Percentiles rank a stretch among this genome's conserved stretches.
Conservation (phyloP, 2,329 filamentous ascomycete genomes). For the Davidsoniella eucalypti region DNA sequence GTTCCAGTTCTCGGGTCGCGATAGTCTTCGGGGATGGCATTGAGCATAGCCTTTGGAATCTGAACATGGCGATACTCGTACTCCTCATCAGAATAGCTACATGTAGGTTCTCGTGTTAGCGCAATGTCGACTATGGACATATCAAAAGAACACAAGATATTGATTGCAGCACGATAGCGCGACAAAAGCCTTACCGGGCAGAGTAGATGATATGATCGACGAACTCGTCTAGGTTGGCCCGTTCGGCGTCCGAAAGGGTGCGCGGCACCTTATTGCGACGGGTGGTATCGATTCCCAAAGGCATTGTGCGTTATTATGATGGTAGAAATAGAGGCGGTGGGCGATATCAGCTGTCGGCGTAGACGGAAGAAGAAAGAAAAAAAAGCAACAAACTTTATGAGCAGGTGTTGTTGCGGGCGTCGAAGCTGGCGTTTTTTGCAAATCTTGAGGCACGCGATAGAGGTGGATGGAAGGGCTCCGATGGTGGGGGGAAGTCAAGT, state of each 20-base stretch:
- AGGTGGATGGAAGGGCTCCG: neutral
- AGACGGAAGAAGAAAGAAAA: neutral
- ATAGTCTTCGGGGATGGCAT: conserved; percentile 88
- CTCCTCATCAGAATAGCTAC: conserved; percentile 79
- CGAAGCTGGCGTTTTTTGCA: neutral
- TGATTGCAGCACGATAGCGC: neutral
- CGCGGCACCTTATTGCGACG: conserved; percentile 79
- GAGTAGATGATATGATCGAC: conserved; percentile 94
- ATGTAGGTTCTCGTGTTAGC: conserved; percentile 7
- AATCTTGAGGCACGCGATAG: neutral
- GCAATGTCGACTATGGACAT: neutral
- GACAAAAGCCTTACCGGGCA: conserved; percentile 44
- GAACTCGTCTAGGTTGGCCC: conserved; percentile 73
- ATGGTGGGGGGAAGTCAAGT: conserved; percentile 1
- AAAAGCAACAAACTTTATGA: neutral
- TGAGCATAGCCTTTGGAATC: conserved; percentile 95
- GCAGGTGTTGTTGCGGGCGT: neutral
- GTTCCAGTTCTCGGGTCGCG: conserved; percentile 81
- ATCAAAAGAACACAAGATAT: neutral
- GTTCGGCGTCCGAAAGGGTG: conserved; percentile 63
- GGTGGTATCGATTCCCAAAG: conserved; percentile 53
- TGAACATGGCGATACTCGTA: conserved; percentile 97
- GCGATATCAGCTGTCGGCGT: neutral
- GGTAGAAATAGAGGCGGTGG: neutral
- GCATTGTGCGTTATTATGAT: conserved; percentile 8